Evolutionary conservation across 2,329 filamentous ascomycete species (phyloP).

Genomic region (Microsporum canis): DNA sequence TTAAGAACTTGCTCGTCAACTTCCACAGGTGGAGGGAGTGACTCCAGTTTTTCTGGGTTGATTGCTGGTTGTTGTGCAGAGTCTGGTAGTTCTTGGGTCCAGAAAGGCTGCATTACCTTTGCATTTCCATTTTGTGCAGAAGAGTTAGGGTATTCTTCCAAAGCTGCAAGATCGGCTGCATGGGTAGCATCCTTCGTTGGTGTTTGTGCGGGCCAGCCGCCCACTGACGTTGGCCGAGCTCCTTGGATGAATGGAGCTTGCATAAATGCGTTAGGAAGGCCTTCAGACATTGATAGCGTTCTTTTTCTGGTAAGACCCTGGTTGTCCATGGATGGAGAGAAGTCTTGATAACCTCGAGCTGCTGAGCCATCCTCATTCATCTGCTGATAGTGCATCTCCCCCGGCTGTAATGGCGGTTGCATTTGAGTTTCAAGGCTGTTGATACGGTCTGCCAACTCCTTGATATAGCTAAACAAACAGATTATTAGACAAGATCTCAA

Average conservation of each 20-base stretch:
- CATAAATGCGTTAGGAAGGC: slow-evolving; percentile 34
- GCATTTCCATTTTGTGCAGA: slow-evolving; percentile 29
- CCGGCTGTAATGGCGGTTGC: slow-evolving; percentile 21
- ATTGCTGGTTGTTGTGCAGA: slow-evolving; percentile 17
- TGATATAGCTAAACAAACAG: slow-evolving; percentile 58
- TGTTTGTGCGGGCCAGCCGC: slow-evolving; percentile 21
- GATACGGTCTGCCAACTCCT: slow-evolving; percentile 76
- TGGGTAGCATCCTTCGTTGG: slow-evolving; percentile 18
- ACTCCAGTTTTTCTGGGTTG: slow-evolving; percentile 25
- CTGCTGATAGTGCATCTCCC: slow-evolving; percentile 33
- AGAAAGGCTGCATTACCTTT: slow-evolving; percentile 31
- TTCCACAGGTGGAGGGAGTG: slow-evolving; percentile 26
- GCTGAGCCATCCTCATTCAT: slow-evolving; percentile 31
- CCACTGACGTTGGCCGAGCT: slow-evolving; percentile 16
- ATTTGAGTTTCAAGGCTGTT: slow-evolving; percentile 73
- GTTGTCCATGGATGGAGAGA: slow-evolving; percentile 40
- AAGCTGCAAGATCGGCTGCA: slow-evolving; percentile 9
- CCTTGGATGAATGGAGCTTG: slow-evolving; percentile 24
- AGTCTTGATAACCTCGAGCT: slow-evolving; percentile 40
- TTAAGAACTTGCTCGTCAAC: slow-evolving; percentile 32
- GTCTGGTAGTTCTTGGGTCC: slow-evolving; percentile 19
- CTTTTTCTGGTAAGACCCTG: slow-evolving; percentile 36
- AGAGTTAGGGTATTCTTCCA: slow-evolving; percentile 20
- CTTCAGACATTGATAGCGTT: slow-evolving; percentile 40
- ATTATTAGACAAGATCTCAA: neutral